phyloP scores from a whole-genome alignment of 148 eudicot genomes.

The Diospyros lotus region DNA sequence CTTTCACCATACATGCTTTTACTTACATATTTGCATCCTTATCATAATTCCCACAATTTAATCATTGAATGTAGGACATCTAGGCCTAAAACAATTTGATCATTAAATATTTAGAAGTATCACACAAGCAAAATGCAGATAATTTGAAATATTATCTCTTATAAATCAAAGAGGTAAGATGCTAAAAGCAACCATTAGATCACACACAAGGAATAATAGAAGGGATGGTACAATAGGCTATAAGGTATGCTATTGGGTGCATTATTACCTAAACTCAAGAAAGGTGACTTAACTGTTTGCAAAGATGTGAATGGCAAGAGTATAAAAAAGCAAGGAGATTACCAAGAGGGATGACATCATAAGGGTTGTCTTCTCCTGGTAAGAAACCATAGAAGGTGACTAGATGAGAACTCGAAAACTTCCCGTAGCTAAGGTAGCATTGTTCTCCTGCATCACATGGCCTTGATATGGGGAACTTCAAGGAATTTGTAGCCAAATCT shows the following conservation, averaged over 20 bases:
- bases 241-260: no score
- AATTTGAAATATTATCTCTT: no score
- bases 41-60: not conserved
- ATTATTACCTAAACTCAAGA: not conserved
- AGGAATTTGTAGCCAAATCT: constrained; percentile 51
- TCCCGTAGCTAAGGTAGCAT: constrained; percentile 86
- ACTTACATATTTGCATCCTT: not conserved
- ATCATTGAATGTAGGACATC: not conserved
- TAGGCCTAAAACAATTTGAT: no score
- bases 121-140: no score
- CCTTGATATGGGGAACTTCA: constrained; percentile 73
- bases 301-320: not conserved
- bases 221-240: no score
- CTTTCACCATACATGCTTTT: not conserved
- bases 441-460: constrained; percentile 86
- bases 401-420: constrained; percentile 78
- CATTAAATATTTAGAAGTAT: no score
- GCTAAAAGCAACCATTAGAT: no score
- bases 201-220: no score
- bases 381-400: constrained; percentile 86
- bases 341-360: constrained; percentile 86
- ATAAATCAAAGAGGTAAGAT: no score
- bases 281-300: not conserved
- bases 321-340: constrained; percentile 12
- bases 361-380: constrained; percentile 63